Conservation (phyloP, 2,329 filamentous ascomycete genomes). For the Penicillium vulpinum region DNA sequence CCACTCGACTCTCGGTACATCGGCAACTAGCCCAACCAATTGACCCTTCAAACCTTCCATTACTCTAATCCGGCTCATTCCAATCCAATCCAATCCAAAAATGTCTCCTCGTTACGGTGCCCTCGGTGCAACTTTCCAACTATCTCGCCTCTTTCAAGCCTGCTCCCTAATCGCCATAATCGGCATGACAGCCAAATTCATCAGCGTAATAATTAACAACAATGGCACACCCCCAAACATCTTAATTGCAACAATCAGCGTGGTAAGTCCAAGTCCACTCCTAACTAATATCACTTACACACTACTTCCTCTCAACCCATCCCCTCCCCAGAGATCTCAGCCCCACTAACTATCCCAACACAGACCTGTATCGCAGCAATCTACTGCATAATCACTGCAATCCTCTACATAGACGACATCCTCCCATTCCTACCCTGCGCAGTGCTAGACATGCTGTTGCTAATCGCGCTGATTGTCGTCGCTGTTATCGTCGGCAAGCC, state of each 20-base stretch:
- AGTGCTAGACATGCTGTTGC: conserved; percentile 65
- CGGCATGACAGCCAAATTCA: conserved; percentile 79
- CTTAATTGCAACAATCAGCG: conserved; percentile 73
- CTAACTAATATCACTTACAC: no score
- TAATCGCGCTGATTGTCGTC: conserved; percentile 76
- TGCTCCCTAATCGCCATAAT: conserved; percentile 73
- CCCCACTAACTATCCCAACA: not conserved
- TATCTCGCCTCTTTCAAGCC: conserved; percentile 69
- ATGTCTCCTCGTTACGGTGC: conserved; percentile 58
- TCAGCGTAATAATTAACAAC: conserved; percentile 69
- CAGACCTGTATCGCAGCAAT: conserved; percentile 76
- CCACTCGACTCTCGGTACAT: not conserved
- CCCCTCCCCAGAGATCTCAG: not conserved
- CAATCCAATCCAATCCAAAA: conserved; percentile 2
- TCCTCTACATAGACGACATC: conserved; percentile 75
- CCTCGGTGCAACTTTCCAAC: conserved; percentile 75
- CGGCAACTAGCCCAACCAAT: not conserved
- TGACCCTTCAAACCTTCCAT: not conserved
- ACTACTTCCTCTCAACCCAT: not conserved
- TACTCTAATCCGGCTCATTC: not conserved
- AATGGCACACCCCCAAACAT: conserved; percentile 68
- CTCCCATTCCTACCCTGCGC: conserved; percentile 72
- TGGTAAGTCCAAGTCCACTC: conserved; percentile 65
- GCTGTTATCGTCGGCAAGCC: conserved; percentile 77
- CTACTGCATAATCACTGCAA: conserved; percentile 76